phyloP scores from a whole-genome alignment of 768 basidiomycete genomes.

The Russula abietina region DNA sequence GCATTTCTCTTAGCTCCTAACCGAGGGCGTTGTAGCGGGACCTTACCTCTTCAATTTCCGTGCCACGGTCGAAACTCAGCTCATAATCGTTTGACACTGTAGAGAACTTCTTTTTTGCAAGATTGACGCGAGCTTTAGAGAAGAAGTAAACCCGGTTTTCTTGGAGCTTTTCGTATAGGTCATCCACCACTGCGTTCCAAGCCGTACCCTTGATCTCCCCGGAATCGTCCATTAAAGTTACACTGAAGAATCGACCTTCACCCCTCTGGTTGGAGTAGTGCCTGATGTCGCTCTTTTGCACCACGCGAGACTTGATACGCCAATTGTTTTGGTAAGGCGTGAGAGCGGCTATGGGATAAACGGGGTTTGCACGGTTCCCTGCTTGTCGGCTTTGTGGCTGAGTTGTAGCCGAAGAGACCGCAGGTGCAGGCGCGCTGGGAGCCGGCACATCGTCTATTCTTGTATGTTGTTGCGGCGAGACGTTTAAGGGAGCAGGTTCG shows the following conservation, averaged over 20 bases:
- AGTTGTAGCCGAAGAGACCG: slow-evolving; percentile 4
- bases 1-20: neutral
- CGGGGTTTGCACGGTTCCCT: slow-evolving; percentile 30
- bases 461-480: slow-evolving; percentile 28
- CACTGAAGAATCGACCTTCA: slow-evolving; percentile 91
- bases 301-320: slow-evolving; percentile 95
- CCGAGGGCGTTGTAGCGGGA: neutral
- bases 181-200: slow-evolving; percentile 82
- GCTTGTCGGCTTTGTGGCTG: slow-evolving; percentile 13
- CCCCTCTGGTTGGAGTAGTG: slow-evolving; percentile 86
- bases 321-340: slow-evolving; percentile 98
- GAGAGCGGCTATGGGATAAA: slow-evolving; percentile 87
- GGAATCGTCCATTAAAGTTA: slow-evolving; percentile 91
- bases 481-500: slow-evolving; percentile 37
- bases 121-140: slow-evolving; percentile 84
- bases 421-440: slow-evolving; percentile 27
- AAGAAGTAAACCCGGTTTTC: slow-evolving; percentile 92
- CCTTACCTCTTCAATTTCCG: slow-evolving; percentile 78
- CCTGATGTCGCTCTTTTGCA: slow-evolving; percentile 81
- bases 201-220: slow-evolving; percentile 88
- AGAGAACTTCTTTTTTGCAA: slow-evolving; percentile 96
- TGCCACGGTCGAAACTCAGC: slow-evolving; percentile 74
- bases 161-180: slow-evolving; percentile 75
- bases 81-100: slow-evolving; percentile 91
- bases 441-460: slow-evolving; percentile 28